Percentiles rank a stretch among this genome's conserved stretches.
phyloP scores from a whole-genome alignment of 2,329 filamentous ascomycete genomes.

The Xylaria hypoxylon region DNA sequence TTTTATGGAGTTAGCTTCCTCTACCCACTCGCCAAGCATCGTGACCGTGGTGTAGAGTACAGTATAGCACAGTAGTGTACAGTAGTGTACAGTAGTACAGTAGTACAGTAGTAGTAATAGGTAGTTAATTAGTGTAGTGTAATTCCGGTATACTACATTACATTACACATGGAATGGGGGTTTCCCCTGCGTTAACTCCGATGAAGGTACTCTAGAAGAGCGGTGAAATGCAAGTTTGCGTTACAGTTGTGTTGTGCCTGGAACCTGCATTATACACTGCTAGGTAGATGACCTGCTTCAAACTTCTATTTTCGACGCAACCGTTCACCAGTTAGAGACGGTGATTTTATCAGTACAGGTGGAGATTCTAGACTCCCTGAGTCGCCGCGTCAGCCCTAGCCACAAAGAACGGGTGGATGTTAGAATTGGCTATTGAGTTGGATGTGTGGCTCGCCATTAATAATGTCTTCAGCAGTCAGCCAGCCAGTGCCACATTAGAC shows the following conservation, averaged over 20 bases:
- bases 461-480: background rate
- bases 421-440: too few relatives aligned
- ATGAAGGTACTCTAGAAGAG: conserved; percentile 1
- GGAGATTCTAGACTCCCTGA: too few relatives aligned
- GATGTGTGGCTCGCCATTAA: conserved; percentile 10
- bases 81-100: too few relatives aligned
- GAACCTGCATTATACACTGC: too few relatives aligned
- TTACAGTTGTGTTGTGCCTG: background rate
- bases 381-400: too few relatives aligned
- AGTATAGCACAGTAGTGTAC: too few relatives aligned
- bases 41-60: conserved; percentile 33
- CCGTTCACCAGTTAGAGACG: too few relatives aligned
- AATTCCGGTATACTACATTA: background rate
- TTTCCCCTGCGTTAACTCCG: conserved; percentile 27
- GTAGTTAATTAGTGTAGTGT: background rate
- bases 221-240: conserved; percentile 21
- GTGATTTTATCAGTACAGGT: too few relatives aligned
- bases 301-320: background rate
- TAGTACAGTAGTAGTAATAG: conserved; percentile 3
- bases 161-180: background rate
- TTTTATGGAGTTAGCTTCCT: conserved; percentile 20
- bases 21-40: conserved; percentile 32
- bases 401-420: too few relatives aligned
- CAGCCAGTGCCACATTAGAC: conserved; percentile 4
- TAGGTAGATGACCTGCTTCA: background rate